A percentile compares a stretch with the other conserved stretches of the same genome.
Evolutionary conservation across 345 rosid species (phyloP).

Genomic region (Microcos paniculata): DNA sequence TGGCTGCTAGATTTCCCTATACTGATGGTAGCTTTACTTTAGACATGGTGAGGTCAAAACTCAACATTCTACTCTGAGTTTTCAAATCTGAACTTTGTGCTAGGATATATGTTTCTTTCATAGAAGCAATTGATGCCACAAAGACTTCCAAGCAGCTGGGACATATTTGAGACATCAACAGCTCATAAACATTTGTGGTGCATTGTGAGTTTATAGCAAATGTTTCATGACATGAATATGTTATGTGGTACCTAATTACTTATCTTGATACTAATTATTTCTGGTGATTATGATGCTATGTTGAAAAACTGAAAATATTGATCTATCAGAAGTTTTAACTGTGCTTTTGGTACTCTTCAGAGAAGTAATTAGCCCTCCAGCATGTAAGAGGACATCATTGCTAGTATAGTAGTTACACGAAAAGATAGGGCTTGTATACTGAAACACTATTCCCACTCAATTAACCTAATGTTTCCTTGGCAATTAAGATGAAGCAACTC

Average conservation of each 20-base stretch:
- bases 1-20: neutral
- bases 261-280: no score
- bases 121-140: neutral
- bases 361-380: no score
- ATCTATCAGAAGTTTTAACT: no score
- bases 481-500: neutral
- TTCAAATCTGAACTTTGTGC: neutral
- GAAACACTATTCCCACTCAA: no score
- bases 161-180: neutral
- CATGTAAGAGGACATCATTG: no score
- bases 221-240: neutral
- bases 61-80: neutral
- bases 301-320: no score
- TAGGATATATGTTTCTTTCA: neutral
- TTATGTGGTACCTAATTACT: neutral
- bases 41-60: neutral
- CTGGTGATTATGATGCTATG: no score
- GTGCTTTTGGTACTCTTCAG: no score
- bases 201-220: neutral
- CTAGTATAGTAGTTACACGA: no score
- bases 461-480: neutral
- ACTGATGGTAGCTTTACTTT: neutral
- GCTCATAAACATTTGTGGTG: neutral
- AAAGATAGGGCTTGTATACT: no score
- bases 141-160: neutral